Evolutionary conservation across 768 basidiomycete genomes (phyloP).

Genomic region (Roridomyces roridus): DNA sequence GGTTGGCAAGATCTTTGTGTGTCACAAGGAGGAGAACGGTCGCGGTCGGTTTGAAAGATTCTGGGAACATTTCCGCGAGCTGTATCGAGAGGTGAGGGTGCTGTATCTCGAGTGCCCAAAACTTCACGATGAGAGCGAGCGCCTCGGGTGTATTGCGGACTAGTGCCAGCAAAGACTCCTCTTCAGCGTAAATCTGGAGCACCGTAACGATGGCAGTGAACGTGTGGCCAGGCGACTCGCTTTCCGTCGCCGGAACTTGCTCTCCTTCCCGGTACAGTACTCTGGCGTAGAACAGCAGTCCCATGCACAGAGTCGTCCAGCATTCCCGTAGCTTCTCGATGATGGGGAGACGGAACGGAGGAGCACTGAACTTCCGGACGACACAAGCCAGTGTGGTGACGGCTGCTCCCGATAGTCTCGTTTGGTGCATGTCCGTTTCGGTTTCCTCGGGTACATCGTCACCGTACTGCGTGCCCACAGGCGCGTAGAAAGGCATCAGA

Average conservation of each 20-base stretch:
- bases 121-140: background rate
- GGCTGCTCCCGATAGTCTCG: background rate
- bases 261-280: background rate
- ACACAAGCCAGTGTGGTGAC: background rate
- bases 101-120: slow-evolving; percentile 8
- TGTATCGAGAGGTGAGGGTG: background rate
- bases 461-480: background rate
- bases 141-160: background rate
- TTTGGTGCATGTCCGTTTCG: background rate
- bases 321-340: background rate
- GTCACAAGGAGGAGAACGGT: background rate
- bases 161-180: slow-evolving; percentile 8
- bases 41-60: background rate
- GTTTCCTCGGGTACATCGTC: background rate
- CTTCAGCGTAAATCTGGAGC: slow-evolving; percentile 5
- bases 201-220: slow-evolving; percentile 11
- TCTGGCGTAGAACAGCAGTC: slow-evolving; percentile 1
- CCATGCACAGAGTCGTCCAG: slow-evolving; percentile 6
- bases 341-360: background rate
- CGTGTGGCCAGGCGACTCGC: slow-evolving; percentile 11
- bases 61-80: slow-evolving; percentile 10
- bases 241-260: background rate
- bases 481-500: slow-evolving; percentile 1
- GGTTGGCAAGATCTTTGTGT: background rate
- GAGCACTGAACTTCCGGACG: background rate